Base-by-base conservation (phyloP, 192 early-diverging fungal species). In the Backusella westeae region DNA sequence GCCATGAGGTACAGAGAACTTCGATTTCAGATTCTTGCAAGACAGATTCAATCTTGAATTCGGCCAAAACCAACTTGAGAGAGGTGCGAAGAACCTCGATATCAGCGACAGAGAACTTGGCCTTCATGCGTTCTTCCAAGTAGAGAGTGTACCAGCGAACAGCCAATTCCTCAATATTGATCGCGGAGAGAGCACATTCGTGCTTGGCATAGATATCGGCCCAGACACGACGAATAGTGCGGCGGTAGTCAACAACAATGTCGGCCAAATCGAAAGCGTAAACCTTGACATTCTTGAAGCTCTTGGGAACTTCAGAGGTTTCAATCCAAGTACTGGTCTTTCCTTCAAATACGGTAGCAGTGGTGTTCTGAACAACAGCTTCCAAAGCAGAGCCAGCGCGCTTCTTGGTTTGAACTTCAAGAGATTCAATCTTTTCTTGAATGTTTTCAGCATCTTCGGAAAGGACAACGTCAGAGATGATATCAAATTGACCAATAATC, bases 251-350 rank as follows among this genome's bases (percentile, higher is more conserved):
- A 36, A 79, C 72, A 23, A 69, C 44, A 34, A 73, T 74, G 42
- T 65, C 78, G 34, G 52, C 23, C 12, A 79, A 36, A 52, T 79
- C 78, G 69, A 79, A 74, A 36, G 73, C 73, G 63, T 75, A 73
- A 10, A 68, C 66, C 35, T 69, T 66, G 52, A 75, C 73, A 41
- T 46, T 34, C 17, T 49, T 52, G 42, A 79, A 79, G 4, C 67
- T 49, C 41, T 38, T 42, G 15, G 78, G 78, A 21, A 79, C 35
- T 69, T 79, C 42, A 5, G 65, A 34, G 41, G 78, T 70, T 73
- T 79, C 66, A 3, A 73, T 65, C 78, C 78, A 79, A 67, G 73
- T 75, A 15, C 74, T 67, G 3, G 73, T 69, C 73, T 75, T 79
- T 36, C 78, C 73, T 68, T 79, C 44, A 44, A 79, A 79, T 34